Conservation (phyloP, 306 rosid genomes). For the Macrotyloma uniflorum region DNA sequence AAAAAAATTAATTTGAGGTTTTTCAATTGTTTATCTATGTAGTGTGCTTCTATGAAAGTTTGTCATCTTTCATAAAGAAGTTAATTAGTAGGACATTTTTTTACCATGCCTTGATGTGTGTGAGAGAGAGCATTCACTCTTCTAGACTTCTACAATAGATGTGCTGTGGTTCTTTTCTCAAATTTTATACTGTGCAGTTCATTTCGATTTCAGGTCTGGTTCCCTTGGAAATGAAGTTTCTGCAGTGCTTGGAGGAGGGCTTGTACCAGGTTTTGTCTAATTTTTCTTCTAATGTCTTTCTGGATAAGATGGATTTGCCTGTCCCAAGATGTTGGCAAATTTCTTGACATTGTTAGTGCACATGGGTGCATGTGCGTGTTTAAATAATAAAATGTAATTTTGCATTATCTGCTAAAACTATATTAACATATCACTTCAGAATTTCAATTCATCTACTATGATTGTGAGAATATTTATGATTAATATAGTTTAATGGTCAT, state of each 20-base stretch:
- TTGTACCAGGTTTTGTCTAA: slow-evolving; percentile 77
- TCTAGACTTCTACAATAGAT: neutral
- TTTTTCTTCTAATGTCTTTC: neutral
- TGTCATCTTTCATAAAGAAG: neutral
- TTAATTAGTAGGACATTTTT: neutral
- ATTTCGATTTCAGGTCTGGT: slow-evolving; percentile 64
- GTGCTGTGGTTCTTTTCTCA: slow-evolving; percentile 10
- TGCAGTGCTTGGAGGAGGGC: slow-evolving; percentile 92
- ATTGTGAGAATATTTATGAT: neutral
- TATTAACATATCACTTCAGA: neutral
- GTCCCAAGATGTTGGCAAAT: neutral
- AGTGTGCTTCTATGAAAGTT: neutral
- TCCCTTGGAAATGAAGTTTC: slow-evolving; percentile 74
- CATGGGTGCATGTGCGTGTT: too few species aligned
- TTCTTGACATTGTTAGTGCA: neutral
- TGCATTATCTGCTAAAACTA: neutral
- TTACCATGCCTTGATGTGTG: neutral
- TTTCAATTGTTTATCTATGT: neutral
- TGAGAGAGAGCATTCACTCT: neutral
- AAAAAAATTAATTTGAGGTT: neutral
- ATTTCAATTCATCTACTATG: slow-evolving; percentile 1
- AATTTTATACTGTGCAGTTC: slow-evolving; percentile 23
- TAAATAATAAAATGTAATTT: neutral
- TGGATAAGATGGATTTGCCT: neutral
- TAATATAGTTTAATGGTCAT: neutral